These are phyloP conservation scores for Triticum urartu DNA, from an alignment of 176 grass and related monocot genomes.

Conservation along the genomic window DNA sequence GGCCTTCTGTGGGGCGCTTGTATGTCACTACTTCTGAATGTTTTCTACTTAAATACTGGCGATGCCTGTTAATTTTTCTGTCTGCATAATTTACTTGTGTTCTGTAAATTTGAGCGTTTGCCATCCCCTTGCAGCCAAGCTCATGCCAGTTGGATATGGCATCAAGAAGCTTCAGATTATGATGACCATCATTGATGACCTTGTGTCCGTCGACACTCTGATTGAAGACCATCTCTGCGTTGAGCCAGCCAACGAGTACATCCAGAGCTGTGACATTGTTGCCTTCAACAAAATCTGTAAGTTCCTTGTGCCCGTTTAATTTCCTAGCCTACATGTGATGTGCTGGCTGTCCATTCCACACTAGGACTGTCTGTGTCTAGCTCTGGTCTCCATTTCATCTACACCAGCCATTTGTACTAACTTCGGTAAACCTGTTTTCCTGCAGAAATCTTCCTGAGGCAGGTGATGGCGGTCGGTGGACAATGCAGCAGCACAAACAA, in stretches of 20 bases:
- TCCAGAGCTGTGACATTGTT: constrained; percentile 98
- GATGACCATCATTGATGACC: constrained; percentile 95
- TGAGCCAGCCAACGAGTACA: constrained; percentile 68
- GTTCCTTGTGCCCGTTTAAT: background rate
- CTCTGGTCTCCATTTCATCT: background rate
- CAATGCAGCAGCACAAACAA: background rate
- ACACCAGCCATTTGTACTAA: background rate
- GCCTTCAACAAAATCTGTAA: constrained; percentile 99
- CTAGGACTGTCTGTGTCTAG: background rate
- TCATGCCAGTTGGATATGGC: constrained; percentile 90
- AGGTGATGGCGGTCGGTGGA: background rate
- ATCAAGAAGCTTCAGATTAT: constrained; percentile 99
- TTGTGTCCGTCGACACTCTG: constrained; percentile 80
- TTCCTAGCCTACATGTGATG: background rate
- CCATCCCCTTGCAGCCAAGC: constrained; percentile 56
- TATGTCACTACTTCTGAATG: constrained; percentile 39
- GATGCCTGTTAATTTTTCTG: background rate
- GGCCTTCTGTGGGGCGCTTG: constrained; percentile 93
- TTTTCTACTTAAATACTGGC: background rate
- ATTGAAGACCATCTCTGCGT: constrained; percentile 58
- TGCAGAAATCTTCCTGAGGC: constrained; percentile 21
- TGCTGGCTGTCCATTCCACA: background rate
- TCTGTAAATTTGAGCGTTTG: background rate
- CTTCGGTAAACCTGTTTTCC: background rate
- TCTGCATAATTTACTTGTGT: background rate